These are phyloP conservation scores for Eucalyptus pauciflora DNA, from an alignment of 345 rosid species.

Conservation along the genomic window DNA sequence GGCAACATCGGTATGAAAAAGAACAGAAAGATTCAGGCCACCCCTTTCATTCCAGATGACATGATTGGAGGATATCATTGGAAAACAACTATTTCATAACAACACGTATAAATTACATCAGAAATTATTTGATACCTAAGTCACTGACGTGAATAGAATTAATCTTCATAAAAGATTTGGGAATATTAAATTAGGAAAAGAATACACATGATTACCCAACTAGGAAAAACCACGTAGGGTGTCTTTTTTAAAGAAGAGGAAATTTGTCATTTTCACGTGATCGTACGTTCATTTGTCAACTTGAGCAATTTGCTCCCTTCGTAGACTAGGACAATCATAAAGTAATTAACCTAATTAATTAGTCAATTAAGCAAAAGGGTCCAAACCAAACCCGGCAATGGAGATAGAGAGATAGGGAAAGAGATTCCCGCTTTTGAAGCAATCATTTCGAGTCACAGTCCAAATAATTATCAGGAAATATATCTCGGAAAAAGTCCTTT, in stretches of 20 bases:
- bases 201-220: not conserved
- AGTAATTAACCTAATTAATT: not conserved
- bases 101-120: not conserved
- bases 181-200: not conserved
- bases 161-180: not conserved
- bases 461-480: not conserved
- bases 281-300: not conserved
- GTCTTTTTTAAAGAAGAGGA: not conserved
- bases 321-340: not conserved
- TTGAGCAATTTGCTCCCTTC: not conserved
- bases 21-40: not conserved
- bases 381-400: not conserved
- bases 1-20: not conserved
- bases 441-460: not conserved
- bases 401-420: not conserved
- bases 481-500: not conserved
- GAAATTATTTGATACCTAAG: not conserved
- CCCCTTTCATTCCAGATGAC: not conserved
- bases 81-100: not conserved
- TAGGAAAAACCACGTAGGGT: not conserved
- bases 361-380: not conserved
- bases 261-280: not conserved
- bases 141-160: not conserved
- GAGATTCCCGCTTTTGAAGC: not conserved
- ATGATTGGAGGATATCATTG: not conserved